Conservation (phyloP, 768 basidiomycete species). For the Gelatoporia subvermispora region DNA sequence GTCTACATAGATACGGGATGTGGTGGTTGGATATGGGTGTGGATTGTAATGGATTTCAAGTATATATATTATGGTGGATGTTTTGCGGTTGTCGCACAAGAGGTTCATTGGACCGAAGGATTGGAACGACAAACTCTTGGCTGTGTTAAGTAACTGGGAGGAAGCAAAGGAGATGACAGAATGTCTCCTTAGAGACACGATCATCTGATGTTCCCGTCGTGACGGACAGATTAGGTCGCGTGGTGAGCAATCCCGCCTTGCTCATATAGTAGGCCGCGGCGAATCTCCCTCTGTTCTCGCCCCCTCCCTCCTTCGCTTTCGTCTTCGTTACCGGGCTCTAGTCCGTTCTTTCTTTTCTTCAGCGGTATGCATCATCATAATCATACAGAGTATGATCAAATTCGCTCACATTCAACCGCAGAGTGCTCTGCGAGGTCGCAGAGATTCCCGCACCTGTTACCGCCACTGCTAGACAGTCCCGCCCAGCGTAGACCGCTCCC, state of each 20-base stretch:
- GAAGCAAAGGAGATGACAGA: not conserved
- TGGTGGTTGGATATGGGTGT: not conserved
- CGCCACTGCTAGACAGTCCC: conserved; percentile 63
- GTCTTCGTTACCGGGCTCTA: conserved; percentile 36
- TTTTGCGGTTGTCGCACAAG: conserved; percentile 2
- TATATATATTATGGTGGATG: conserved; percentile 11
- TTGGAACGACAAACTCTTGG: too few relatives aligned
- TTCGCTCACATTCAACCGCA: too few relatives aligned
- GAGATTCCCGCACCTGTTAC: conserved; percentile 38
- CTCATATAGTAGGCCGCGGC: conserved; percentile 3
- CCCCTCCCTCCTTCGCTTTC: conserved; percentile 30
- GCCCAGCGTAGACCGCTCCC: conserved; percentile 69
- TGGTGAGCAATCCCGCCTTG: conserved; percentile 4
- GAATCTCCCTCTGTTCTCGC: conserved; percentile 30
- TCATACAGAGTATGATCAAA: too few relatives aligned
- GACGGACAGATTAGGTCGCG: conserved; percentile 21
- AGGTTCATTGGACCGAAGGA: too few relatives aligned
- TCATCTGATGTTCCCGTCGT: conserved; percentile 30
- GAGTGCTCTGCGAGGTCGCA: conserved; percentile 39
- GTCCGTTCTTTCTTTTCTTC: conserved; percentile 23
- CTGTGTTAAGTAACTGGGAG: too few relatives aligned
- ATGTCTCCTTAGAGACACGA: conserved; percentile 16
- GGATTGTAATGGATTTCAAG: not conserved
- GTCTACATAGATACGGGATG: conserved; percentile 4
- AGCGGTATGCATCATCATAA: too few relatives aligned